Base-by-base conservation (phyloP, 805 yeast species). In the Alloascoidea africana region DNA sequence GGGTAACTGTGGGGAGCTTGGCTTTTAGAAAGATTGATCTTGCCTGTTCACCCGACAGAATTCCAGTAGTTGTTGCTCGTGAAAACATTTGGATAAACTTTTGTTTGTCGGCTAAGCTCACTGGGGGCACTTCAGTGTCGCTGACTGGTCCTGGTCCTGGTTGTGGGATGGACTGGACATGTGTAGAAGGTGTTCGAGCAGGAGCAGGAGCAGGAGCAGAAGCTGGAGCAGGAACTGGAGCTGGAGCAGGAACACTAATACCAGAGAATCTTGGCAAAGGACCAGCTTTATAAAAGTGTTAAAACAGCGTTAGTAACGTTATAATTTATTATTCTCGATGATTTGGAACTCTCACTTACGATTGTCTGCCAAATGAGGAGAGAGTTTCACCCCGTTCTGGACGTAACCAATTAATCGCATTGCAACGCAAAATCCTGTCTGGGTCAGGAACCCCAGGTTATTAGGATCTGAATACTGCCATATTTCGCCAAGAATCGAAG, bases 381-480 rank as follows among this genome's bases (percentile, higher is more conserved):
- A 65, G 15, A 76, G 57, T n/a, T 65, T 62, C 41, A 66, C 67
- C 17, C 94, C 93, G 5, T 65, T 55, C 61, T 91, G 97, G 34
- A 83, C 76, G 52, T 84, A 82, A 17, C 93, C 94, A 49, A 91
- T 82, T 46, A 85, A 63, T 54, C 99, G 72, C 73, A 91, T 68
- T 15, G 96, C 95, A 38, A 75, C 69, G 43, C 81, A 72, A 57
- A 91, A 91, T 17, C 87, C 89, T 40, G 69, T 65, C 51, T 77
- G 83, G 47, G 78, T 79, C 44, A 91, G 64, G 50, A 77, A 81
- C 0, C 99, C 99, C 44, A 75, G 67, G 59, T 85, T 85, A 41
- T 74, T 76, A n/a, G 72, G 69, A 58, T 91, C 99, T n/a, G 95
- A 86, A 27, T 81, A 54, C 55, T 82, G 87, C 98, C 98, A 91